Evolutionary conservation across 495 filamentous ascomycete genomes (phyloP), one percentile per base, ranked within the genome.

Genomic region (Penicillium bialowiezense): DNA sequence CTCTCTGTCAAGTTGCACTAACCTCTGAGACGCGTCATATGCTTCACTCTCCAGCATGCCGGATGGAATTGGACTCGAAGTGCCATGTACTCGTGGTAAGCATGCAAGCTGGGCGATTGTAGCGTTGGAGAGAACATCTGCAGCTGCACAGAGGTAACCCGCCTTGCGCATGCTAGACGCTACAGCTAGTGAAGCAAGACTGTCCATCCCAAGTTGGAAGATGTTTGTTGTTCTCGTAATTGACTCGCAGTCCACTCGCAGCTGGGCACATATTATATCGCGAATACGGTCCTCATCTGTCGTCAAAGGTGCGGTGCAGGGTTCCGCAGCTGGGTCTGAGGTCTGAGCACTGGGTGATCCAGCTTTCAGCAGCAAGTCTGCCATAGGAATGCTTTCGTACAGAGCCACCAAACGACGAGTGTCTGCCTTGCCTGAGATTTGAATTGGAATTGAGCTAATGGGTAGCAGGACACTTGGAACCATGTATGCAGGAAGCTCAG

Each of bases 101-200:
- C 17, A 50, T 48, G 36, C 44, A 50, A 88, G 72, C 31, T 68
- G 68, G 14, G 66, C 51, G 15, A 91, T 75, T 0, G 82, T 86
- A 23, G 80, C 78, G 15, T 69, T 75, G 48, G 72, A 77, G 73
- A 91, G 79, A 26, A 92, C 73, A 29, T 64, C 65, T 54, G 85
- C 82, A 6, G 86, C 75, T n/a, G 80, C 72, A 44, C 89, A 51
- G 0, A 63, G 53, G 24, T 87, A 72, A 1, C 77, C 79, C 7
- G 58, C 45, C 12, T 68, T 71, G 50, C 80, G 83, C 18, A 91
- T 70, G 40, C 75, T 71, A 3, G 85, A 77, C 3, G 84, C 77
- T 2, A 88, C 65, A 56, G 80, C 85, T 20, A 65, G 49, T 24
- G 49, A 55, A 39, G 42, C 58, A 13, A 65, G 56, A 35, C 62